Conservation (phyloP, 2,329 filamentous ascomycete genomes). For the Didymella segeticola region DNA sequence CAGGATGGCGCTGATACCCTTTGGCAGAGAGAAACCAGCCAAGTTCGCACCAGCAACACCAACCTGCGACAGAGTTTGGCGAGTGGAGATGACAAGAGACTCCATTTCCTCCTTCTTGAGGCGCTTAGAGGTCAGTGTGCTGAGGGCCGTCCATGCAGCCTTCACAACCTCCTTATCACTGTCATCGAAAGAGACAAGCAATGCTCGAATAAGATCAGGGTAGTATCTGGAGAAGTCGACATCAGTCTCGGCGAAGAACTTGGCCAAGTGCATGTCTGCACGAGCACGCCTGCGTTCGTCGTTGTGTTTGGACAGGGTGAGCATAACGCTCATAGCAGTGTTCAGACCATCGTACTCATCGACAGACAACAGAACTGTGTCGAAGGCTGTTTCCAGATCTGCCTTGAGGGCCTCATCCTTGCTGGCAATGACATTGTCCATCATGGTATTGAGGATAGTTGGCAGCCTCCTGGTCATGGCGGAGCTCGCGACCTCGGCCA, state of each 20-base stretch:
- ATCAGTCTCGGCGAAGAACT: slow-evolving; percentile 80
- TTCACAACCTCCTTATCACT: slow-evolving; percentile 83
- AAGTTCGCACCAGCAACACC: slow-evolving; percentile 85
- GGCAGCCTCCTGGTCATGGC: slow-evolving; percentile 91
- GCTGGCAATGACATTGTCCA: slow-evolving; percentile 86
- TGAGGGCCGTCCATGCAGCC: slow-evolving; percentile 85
- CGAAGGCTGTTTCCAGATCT: slow-evolving; percentile 82
- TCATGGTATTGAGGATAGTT: slow-evolving; percentile 87
- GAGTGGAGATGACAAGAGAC: slow-evolving; percentile 81
- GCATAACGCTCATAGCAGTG: slow-evolving; percentile 91
- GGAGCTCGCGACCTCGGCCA: slow-evolving; percentile 87
- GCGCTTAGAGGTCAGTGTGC: slow-evolving; percentile 78
- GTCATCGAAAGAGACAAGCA: slow-evolving; percentile 93
- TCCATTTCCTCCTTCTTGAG: slow-evolving; percentile 99
- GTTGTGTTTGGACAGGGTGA: slow-evolving; percentile 87
- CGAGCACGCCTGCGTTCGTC: slow-evolving; percentile 84
- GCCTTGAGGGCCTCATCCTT: slow-evolving; percentile 75
- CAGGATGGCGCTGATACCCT: slow-evolving; percentile 94
- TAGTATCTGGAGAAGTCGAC: slow-evolving; percentile 96
- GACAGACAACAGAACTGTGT: slow-evolving; percentile 88
- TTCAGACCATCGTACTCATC: slow-evolving; percentile 97
- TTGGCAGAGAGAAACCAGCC: slow-evolving; percentile 86
- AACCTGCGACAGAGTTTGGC: slow-evolving; percentile 85
- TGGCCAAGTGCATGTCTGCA: slow-evolving; percentile 79
- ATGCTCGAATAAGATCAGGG: slow-evolving; percentile 87